A percentile compares a stretch with the other conserved stretches of the same genome.
Evolutionary conservation across 768 basidiomycete genomes (phyloP).

Genomic region (Tubosaeta sp.): DNA sequence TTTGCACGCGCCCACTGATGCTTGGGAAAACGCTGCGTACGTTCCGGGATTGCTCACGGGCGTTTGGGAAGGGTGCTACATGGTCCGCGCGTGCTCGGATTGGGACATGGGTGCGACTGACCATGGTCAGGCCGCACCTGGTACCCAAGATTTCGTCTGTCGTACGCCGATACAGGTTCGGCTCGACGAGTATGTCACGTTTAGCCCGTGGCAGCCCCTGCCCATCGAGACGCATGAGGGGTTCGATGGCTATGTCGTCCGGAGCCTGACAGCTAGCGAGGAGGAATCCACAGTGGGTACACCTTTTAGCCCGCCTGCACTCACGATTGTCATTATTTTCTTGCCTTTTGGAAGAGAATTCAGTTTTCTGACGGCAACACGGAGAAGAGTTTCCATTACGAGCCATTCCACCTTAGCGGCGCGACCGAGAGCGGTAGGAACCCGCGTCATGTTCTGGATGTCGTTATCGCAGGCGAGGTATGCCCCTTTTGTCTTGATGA

Average conservation of each 20-base stretch:
- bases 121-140: slow-evolving; percentile 25
- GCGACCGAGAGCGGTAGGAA: slow-evolving; percentile 25
- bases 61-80: slow-evolving; percentile 58
- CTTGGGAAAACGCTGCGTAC: slow-evolving; percentile 29
- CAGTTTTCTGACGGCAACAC: slow-evolving; percentile 28
- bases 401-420: slow-evolving; percentile 29
- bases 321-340: slow-evolving; percentile 21
- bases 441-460: slow-evolving; percentile 31
- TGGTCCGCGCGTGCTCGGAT: slow-evolving; percentile 38
- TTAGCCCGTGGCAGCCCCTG: slow-evolving; percentile 35
- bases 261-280: slow-evolving; percentile 17
- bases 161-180: slow-evolving; percentile 49
- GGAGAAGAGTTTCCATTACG: slow-evolving; percentile 25
- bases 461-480: slow-evolving; percentile 35
- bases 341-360: slow-evolving; percentile 13
- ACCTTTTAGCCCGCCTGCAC: not conserved
- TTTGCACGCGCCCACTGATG: slow-evolving; percentile 12
- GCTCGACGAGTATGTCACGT: slow-evolving; percentile 43
- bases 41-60: slow-evolving; percentile 48
- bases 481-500: slow-evolving; percentile 19
- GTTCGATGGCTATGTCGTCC: slow-evolving; percentile 23
- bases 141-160: slow-evolving; percentile 35
- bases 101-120: slow-evolving; percentile 17
- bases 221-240: slow-evolving; percentile 19
- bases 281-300: slow-evolving; percentile 24